Percentiles rank a stretch among this genome's conserved stretches.
Conservation (phyloP, 805 yeast genomes). For the Diddensiella transvaalensis region DNA sequence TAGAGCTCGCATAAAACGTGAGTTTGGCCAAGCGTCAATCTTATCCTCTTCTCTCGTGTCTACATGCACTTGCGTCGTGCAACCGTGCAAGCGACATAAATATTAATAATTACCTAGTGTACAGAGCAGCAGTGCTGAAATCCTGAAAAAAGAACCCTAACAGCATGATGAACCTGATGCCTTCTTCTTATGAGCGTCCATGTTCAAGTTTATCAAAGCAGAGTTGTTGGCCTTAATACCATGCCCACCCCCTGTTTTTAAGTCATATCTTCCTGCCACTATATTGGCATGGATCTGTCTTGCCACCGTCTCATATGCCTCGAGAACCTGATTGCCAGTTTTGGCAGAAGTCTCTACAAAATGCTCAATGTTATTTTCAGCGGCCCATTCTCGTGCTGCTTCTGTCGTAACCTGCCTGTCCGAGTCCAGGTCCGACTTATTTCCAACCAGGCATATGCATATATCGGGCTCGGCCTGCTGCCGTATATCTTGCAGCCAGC, state of each 20-base stretch:
- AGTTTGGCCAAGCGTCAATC: too few species aligned
- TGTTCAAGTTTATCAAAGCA: constrained; percentile 19
- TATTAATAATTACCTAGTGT: too few species aligned
- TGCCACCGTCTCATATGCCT: constrained; percentile 39
- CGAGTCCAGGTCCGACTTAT: constrained; percentile 57
- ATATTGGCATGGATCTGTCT: constrained; percentile 32
- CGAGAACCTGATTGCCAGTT: constrained; percentile 51
- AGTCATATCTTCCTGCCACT: constrained; percentile 29
- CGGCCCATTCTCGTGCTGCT: constrained; percentile 45
- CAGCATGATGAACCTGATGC: neutral
- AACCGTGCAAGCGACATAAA: too few species aligned
- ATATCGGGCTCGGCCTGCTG: constrained; percentile 66
- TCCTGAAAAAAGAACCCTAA: too few species aligned
- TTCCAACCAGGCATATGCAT: constrained; percentile 75
- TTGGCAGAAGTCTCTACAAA: constrained; percentile 61
- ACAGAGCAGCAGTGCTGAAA: too few species aligned
- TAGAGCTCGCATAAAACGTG: too few species aligned
- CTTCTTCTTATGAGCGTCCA: constrained; percentile 9
- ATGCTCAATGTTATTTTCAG: constrained; percentile 40
- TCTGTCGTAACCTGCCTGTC: constrained; percentile 32
- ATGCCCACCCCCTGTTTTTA: constrained; percentile 25
- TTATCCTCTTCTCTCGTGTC: too few species aligned
- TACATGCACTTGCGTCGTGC: too few species aligned
- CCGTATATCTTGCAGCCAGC: constrained; percentile 75
- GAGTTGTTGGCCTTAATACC: constrained; percentile 27